Evolutionary conservation across 2,329 filamentous ascomycete species (phyloP).

Genomic region (Penicillium polonicum): DNA sequence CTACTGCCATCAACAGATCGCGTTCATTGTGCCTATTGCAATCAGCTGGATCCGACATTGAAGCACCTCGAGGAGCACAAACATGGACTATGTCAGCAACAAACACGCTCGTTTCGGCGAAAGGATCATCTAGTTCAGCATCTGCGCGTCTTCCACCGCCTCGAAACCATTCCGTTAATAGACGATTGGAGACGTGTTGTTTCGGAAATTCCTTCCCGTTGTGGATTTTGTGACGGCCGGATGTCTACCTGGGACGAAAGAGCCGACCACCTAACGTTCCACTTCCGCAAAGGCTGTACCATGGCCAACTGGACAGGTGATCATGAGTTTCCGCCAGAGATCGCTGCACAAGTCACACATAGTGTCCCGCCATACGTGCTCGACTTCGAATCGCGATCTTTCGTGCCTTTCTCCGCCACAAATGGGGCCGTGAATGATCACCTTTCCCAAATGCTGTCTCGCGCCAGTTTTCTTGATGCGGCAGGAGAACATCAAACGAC

Average conservation of each 20-base stretch:
- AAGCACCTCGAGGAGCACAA: conserved; percentile 53
- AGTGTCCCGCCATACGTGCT: conserved; percentile 22
- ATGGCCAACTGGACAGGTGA: conserved; percentile 18
- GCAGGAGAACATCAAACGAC: background rate
- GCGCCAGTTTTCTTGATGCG: background rate
- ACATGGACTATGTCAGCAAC: conserved; percentile 48
- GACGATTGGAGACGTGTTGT: conserved; percentile 15
- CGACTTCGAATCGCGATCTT: conserved; percentile 13
- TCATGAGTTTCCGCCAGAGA: conserved; percentile 15
- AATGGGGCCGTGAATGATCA: conserved; percentile 13
- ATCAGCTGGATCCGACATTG: conserved; percentile 44
- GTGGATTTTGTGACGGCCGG: conserved; percentile 13
- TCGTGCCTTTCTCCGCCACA: conserved; percentile 23
- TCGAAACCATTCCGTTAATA: conserved; percentile 33
- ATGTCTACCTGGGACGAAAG: background rate
- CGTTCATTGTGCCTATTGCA: conserved; percentile 50
- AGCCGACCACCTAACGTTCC: background rate
- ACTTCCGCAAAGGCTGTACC: conserved; percentile 14
- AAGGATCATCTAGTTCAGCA: conserved; percentile 58
- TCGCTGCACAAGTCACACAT: conserved; percentile 16
- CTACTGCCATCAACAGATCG: conserved; percentile 10
- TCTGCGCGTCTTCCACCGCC: conserved; percentile 49
- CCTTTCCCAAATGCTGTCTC: conserved; percentile 15
- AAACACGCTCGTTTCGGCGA: conserved; percentile 51
- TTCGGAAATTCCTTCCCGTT: conserved; percentile 7